Evolutionary conservation across 345 rosid genomes (phyloP).

Genomic region (Toxicodendron radicans): DNA sequence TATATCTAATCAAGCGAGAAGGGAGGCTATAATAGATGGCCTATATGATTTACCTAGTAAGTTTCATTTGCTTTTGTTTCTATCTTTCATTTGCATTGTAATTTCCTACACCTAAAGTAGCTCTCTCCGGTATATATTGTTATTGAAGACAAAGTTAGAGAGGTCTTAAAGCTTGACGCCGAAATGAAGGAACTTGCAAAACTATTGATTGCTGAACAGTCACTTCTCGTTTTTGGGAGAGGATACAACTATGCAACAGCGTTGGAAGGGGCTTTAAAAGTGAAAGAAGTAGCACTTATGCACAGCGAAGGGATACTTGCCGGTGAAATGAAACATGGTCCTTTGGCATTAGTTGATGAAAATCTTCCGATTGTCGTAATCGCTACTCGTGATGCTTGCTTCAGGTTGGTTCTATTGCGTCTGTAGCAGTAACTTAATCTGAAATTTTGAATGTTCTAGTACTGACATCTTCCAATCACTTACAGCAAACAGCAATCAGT

Average conservation of each 20-base stretch:
- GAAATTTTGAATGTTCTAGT: neutral
- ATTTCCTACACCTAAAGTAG: neutral
- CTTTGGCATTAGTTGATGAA: slow-evolving; percentile 94
- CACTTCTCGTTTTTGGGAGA: slow-evolving; percentile 90
- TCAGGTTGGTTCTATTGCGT: slow-evolving; percentile 48
- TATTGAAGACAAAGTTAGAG: slow-evolving; percentile 74
- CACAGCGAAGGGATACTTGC: slow-evolving; percentile 98
- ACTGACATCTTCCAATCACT: slow-evolving; percentile 15
- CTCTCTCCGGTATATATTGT: neutral
- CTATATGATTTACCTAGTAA: slow-evolving; percentile 85
- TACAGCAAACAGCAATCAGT: slow-evolving; percentile 92
- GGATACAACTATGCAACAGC: slow-evolving; percentile 92
- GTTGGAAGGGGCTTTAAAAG: slow-evolving; percentile 91
- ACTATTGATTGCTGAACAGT: slow-evolving; percentile 72
- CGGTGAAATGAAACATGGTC: slow-evolving; percentile 99
- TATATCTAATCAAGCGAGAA: slow-evolving; percentile 69
- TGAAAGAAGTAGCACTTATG: slow-evolving; percentile 96
- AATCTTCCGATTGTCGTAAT: slow-evolving; percentile 78
- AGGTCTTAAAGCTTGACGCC: slow-evolving; percentile 78
- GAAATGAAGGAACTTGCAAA: slow-evolving; percentile 89
- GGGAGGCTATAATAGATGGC: slow-evolving; percentile 93
- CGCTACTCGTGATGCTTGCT: slow-evolving; percentile 88
- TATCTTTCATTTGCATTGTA: neutral
- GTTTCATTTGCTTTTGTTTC: slow-evolving; percentile 25
- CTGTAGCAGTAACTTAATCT: neutral